Conservation (phyloP, 345 rosid genomes). For the Rhodamnia argentea region DNA sequence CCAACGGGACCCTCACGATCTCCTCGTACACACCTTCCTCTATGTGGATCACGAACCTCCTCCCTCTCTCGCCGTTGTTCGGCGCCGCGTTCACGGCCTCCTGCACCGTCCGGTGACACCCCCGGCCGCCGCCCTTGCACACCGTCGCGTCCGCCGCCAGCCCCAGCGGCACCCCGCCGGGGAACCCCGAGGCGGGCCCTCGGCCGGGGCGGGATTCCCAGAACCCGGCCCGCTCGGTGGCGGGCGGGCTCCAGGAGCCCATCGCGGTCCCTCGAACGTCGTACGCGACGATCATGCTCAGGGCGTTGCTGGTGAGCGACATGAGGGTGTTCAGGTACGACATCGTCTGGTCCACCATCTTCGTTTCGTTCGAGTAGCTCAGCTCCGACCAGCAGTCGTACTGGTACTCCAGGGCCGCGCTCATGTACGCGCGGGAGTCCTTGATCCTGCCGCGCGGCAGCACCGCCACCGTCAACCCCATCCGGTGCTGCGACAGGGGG, state of each 20-base stretch:
- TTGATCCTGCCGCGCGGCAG: conserved; percentile 39
- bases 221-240: conserved; percentile 74
- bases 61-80: conserved; percentile 10
- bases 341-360: conserved; percentile 37
- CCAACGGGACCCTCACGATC: conserved; percentile 61
- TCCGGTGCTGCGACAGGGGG: conserved; percentile 40
- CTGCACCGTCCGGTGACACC: conserved; percentile 52
- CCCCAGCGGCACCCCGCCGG: conserved; percentile 31
- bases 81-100: conserved; percentile 83
- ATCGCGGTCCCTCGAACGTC: conserved; percentile 41
- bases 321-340: conserved; percentile 40
- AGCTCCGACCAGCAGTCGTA: conserved; percentile 70
- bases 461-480: conserved; percentile 22
- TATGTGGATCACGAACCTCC: conserved; percentile 50
- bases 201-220: conserved; percentile 30
- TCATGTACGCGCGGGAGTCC: conserved; percentile 75
- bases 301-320: conserved; percentile 52
- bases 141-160: conserved; percentile 55
- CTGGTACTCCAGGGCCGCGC: conserved; percentile 65
- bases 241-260: conserved; percentile 45
- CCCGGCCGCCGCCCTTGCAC: conserved; percentile 34
- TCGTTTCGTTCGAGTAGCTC: conserved; percentile 62
- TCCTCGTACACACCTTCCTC: conserved; percentile 64
- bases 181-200: conserved; percentile 1
- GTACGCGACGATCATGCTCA: conserved; percentile 57